Evolutionary conservation across 768 basidiomycete genomes (phyloP).

Genomic region (Leccinum rimulosum): DNA sequence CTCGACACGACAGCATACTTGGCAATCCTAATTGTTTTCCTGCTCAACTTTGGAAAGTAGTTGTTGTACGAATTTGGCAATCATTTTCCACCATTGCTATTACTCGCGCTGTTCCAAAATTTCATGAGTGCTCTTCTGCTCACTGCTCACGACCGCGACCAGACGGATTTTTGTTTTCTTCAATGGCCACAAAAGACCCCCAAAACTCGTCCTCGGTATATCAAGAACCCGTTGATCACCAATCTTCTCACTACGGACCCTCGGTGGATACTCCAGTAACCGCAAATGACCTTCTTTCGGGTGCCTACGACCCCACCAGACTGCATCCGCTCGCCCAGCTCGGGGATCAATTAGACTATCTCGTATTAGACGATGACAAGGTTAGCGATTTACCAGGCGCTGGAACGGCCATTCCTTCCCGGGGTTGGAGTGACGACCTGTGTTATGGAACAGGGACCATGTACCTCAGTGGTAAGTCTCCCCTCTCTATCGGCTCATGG

Average conservation of each 20-base stretch:
- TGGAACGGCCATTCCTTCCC: conserved; percentile 85
- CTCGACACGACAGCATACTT: conserved; percentile 12
- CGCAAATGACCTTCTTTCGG: conserved; percentile 83
- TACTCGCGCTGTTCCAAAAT: conserved; percentile 30
- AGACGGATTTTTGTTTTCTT: conserved; percentile 7
- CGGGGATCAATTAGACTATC: conserved; percentile 92
- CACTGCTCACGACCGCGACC: conserved; percentile 20
- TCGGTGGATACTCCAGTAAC: conserved; percentile 62
- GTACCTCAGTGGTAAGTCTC: conserved; percentile 89
- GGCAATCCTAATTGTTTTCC: conserved; percentile 30
- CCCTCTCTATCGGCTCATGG: conserved; percentile 56
- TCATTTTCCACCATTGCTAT: conserved; percentile 16
- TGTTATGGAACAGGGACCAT: conserved; percentile 99
- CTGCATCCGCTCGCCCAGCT: conserved; percentile 93
- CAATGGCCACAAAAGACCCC: conserved; percentile 30
- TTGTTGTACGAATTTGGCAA: conserved; percentile 8
- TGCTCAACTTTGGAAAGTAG: conserved; percentile 16
- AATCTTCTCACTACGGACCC: conserved; percentile 42
- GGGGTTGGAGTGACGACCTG: conserved; percentile 99
- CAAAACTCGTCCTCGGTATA: conserved; percentile 36
- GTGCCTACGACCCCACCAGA: conserved; percentile 86
- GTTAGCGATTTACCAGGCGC: conserved; percentile 86
- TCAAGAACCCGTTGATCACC: conserved; percentile 43
- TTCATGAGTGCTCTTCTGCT: conserved; percentile 23
- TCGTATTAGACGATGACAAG: conserved; percentile 96